Conservation (phyloP, 352 stramenopile species). For the Plasmopara halstedii region DNA sequence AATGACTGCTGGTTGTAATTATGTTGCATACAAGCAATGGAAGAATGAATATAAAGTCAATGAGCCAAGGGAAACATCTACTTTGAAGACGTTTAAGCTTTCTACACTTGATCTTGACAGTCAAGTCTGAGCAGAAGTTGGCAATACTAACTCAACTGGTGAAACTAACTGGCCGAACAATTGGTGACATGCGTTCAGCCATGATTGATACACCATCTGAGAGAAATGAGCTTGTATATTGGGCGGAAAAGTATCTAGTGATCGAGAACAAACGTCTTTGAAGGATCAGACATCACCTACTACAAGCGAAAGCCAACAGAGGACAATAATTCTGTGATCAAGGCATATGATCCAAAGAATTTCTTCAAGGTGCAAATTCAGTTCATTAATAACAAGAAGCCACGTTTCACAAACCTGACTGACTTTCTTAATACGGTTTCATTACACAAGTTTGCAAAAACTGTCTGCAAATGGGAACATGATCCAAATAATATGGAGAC, state of each 20-base stretch:
- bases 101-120: constrained; percentile 1
- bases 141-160: not conserved
- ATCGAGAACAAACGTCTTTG: not conserved
- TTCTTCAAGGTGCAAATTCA: not conserved
- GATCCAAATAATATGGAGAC: not conserved
- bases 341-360: not conserved
- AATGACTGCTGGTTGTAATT: not conserved
- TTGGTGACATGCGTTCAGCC: not conserved
- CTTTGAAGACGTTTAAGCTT: not conserved
- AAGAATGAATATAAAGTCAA: not conserved
- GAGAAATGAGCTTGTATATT: not conserved
- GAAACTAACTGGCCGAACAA: not conserved
- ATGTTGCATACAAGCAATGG: constrained; percentile 1
- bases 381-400: not conserved
- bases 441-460: not conserved
- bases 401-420: not conserved
- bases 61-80: not conserved
- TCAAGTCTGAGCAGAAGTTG: not conserved
- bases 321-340: not conserved
- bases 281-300: not conserved
- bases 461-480: not conserved
- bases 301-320: not conserved
- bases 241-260: not conserved
- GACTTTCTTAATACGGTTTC: not conserved
- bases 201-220: not conserved